Evolutionary conservation across 768 basidiomycete genomes (phyloP), one percentile per base, ranked within the genome.

Genomic region (Boletellus ananiceps): DNA sequence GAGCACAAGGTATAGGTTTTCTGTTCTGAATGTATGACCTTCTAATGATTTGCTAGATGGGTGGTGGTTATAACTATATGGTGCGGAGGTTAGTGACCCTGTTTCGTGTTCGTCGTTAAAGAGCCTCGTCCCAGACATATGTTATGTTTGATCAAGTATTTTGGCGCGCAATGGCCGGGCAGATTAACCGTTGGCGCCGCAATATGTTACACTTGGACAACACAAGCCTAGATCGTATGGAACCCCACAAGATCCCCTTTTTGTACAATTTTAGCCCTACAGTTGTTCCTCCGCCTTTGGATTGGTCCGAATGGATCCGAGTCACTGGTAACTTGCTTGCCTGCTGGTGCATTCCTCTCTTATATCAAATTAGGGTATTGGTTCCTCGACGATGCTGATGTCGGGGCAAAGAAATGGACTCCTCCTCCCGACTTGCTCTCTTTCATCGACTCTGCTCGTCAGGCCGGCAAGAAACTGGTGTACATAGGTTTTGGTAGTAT

Each of bases 261-360:
- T 68, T 99, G 27, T 99, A 99, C 70, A 98, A 97, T 67, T 98
- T 98, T 65, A 94, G 91, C 60, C 90, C 93, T 1, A 75, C 80
- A 27, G 77, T 92, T 40, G 91, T 98, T 13, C 93, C 94, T 7
- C 91, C 87, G 23, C 95, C 95, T 3, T 70, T 98, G 47, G 95
- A 99, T 66, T 99, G 96, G 96, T 92, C 93, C 4, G 95, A 99
- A 68, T 97, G 94, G 93, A 97, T 98, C 55, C 86, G 89, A 36
- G 81, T 94, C 1, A 93, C 93, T 53, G 91, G 90, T 88, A 57
- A 50, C 62, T 44, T 40, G 14, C 42, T 46, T 67, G 23, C 15
- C 15, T 47, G 14, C 23, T 14, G 23, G 35, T 38, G 11, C 16
- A 42, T 21, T 13, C 46, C 38, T 36, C 47, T 56, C 55, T 55